These are phyloP conservation scores for Gossypium schwendimanii DNA, from an alignment of 441 rosid genomes.

Conservation along the genomic window DNA sequence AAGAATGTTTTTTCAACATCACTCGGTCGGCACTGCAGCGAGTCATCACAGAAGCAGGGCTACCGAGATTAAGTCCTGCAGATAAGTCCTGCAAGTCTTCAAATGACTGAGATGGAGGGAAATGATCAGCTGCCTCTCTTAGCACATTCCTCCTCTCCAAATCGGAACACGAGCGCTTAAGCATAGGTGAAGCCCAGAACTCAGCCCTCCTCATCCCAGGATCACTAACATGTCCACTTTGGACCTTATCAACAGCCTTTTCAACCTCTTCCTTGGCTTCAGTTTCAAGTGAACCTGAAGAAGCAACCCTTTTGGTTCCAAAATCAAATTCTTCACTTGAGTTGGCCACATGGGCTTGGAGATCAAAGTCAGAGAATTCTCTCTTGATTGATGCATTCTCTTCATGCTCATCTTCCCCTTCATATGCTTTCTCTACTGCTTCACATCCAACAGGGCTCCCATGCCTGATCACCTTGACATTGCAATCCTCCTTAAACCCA, in stretches of 20 bases:
- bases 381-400: constrained; percentile 46
- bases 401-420: constrained; percentile 72
- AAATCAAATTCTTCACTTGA: constrained; percentile 23
- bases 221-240: constrained; percentile 75
- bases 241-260: constrained; percentile 22
- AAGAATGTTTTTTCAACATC: constrained; percentile 85
- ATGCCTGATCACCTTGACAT: constrained; percentile 25
- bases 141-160: constrained; percentile 43
- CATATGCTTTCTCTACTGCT: constrained; percentile 45
- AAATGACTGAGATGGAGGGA: constrained; percentile 33
- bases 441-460: constrained; percentile 31
- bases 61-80: constrained; percentile 23
- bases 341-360: constrained; percentile 29
- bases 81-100: constrained; percentile 31
- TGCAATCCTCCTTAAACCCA: constrained; percentile 17
- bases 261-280: constrained; percentile 23
- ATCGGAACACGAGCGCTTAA: constrained; percentile 76
- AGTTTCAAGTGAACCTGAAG: constrained; percentile 24
- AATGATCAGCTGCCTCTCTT: constrained; percentile 26
- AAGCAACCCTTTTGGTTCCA: constrained; percentile 19
- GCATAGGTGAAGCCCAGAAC: constrained; percentile 64
- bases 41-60: constrained; percentile 51
- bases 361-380: constrained; percentile 50
- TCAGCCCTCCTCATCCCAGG: constrained; percentile 58
- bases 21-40: constrained; percentile 76